Base-by-base conservation (phyloP, 1,139 yeast genomes). In the Pichia sp. region DNA sequence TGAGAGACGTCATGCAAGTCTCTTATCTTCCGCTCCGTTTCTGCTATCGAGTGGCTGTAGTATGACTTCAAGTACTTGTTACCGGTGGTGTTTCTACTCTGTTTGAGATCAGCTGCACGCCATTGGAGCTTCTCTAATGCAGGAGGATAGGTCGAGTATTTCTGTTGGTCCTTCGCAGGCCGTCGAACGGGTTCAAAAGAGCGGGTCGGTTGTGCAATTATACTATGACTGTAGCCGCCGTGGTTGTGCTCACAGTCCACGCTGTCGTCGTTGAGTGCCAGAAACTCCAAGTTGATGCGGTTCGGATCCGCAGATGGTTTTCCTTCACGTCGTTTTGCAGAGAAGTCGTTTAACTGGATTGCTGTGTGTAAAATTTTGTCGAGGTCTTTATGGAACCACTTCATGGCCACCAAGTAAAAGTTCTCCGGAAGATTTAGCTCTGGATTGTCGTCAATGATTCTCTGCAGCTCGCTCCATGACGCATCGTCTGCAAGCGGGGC, bases 371-470 rank as follows among this genome's bases (percentile, higher is more conserved):
- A 41, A 0, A 62, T 59, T 7, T 57, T 48, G n/a, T 49, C 52
- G 3, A 60, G 7, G 55, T 79, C 73, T 1, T 80, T 82, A 30
- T 70, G 59, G 57, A 72, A 76, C 61, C 74, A 75, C 23, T 62
- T 67, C 26, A 80, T 56, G 1, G 77, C 75, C 44, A 68, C 65
- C 15, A 66, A 61, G 29, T 75, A 65, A 57, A 81, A 79, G 2
- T 55, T 56, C n/a, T 66, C 63, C 45, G 67, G 64, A 6, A 75
- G 55, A 41, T 62, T 57, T 31, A 75, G 57, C 34, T 62, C 64
- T 1, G 62, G 58, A 51, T 73, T 73, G 5, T 50, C 38, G 4
- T 52, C 34, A 31, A 61, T 58, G 6, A 54, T 50, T 0, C 41
- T 50, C 1, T 54, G 47, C 29, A 66, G 48, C 45, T 61, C 64